These are phyloP conservation scores for Oryza australiensis DNA, from an alignment of 176 grass and related monocot genomes.

Conservation along the genomic window DNA sequence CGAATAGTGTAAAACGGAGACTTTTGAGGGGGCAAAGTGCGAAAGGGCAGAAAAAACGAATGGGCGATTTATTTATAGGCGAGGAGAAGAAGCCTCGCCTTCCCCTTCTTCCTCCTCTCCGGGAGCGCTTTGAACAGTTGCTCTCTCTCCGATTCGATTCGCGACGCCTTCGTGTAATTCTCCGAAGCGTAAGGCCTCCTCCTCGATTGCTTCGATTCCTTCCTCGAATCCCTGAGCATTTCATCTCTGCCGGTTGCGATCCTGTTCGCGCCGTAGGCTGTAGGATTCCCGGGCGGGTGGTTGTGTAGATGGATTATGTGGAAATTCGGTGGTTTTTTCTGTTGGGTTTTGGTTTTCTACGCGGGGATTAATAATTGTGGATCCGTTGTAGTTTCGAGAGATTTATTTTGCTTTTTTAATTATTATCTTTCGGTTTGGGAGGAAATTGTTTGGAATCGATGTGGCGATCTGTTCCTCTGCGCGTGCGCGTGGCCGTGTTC, in stretches of 20 bases:
- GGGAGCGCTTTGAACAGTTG: neutral
- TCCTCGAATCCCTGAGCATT: neutral
- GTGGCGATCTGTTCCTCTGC: neutral
- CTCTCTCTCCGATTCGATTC: neutral
- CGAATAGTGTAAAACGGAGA: neutral
- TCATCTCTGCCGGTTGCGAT: neutral
- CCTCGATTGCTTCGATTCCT: too few species aligned
- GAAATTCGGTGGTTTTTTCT: neutral
- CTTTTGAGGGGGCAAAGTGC: neutral
- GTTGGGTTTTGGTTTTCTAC: neutral
- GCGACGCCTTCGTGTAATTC: neutral
- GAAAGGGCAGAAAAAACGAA: neutral
- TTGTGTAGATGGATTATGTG: neutral
- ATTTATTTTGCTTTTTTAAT: neutral
- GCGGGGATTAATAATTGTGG: neutral
- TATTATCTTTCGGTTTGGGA: neutral
- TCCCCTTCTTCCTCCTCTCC: neutral
- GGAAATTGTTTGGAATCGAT: neutral
- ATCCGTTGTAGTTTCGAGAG: neutral
- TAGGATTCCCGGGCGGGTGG: neutral
- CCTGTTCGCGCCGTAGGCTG: neutral
- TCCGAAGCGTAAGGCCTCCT: conserved; percentile 1
- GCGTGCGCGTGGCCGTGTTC: neutral
- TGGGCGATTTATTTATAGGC: conserved; percentile 19
- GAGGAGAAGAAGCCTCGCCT: neutral